A percentile compares a stretch with the other conserved stretches of the same genome.
phyloP scores from a whole-genome alignment of 331 rosid genomes.

The Prunus yedoensis region DNA sequence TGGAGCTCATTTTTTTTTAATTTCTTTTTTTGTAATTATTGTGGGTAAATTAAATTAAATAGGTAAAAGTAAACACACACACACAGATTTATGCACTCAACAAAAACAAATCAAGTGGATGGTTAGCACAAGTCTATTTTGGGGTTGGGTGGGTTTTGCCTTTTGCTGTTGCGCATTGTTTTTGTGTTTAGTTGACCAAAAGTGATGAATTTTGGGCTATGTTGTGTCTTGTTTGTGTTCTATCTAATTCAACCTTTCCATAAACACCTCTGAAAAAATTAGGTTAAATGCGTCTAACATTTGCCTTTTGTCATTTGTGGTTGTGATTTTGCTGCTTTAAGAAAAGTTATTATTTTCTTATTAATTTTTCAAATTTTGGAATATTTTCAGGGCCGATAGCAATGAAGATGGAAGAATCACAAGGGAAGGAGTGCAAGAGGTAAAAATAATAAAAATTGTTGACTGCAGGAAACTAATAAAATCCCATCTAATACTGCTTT shows the following conservation, averaged over 20 bases:
- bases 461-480: background rate
- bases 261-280: background rate
- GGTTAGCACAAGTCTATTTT: background rate
- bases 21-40: too few relatives aligned
- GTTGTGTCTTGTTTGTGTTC: background rate
- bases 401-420: slow-evolving; percentile 93
- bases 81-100: background rate
- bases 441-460: slow-evolving; percentile 9
- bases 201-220: background rate
- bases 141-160: background rate
- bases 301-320: background rate
- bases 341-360: background rate
- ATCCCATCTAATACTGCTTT: too few relatives aligned
- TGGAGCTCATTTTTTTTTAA: background rate
- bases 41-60: too few relatives aligned
- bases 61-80: background rate
- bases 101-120: background rate
- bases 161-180: too few relatives aligned
- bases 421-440: slow-evolving; percentile 88
- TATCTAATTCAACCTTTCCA: background rate
- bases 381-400: slow-evolving; percentile 84
- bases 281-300: background rate
- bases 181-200: background rate
- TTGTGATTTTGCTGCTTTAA: background rate
- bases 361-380: background rate